Percentiles rank a stretch among this genome's conserved stretches.
Evolutionary conservation across 768 basidiomycete species (phyloP).

Genomic region (Auriscalpium orientale): DNA sequence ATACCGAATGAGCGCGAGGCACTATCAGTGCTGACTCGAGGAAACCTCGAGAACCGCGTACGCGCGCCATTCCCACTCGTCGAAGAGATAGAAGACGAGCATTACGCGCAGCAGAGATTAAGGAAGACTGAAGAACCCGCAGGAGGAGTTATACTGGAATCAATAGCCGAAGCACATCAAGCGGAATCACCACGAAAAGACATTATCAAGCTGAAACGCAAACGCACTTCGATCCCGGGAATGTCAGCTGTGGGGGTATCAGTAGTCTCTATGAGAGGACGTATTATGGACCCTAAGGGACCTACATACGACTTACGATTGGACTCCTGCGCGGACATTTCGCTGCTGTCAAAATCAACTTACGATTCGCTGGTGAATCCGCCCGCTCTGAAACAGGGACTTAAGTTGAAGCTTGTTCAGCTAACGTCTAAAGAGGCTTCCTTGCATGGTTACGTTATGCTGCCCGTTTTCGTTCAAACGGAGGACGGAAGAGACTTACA

Average conservation of each 20-base stretch:
- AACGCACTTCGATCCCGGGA: neutral
- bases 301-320: neutral
- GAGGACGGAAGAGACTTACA: conserved; percentile 19
- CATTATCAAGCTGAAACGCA: conserved; percentile 19
- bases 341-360: neutral
- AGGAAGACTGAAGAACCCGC: no score
- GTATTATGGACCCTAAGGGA: neutral
- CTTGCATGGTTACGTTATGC: conserved; percentile 20
- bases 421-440: conserved; percentile 1
- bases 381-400: no score
- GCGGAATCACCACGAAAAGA: no score
- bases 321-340: neutral
- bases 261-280: neutral
- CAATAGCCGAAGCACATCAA: no score
- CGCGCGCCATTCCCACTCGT: neutral
- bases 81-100: neutral
- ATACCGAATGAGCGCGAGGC: no score
- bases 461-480: conserved; percentile 20
- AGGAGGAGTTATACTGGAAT: neutral
- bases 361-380: no score
- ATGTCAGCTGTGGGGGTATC: neutral
- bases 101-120: neutral
- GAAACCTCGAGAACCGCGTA: neutral
- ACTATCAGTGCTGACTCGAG: no score
- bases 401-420: no score